Evolutionary conservation across 768 basidiomycete genomes (phyloP).

Genomic region (Amanita molliuscula): DNA sequence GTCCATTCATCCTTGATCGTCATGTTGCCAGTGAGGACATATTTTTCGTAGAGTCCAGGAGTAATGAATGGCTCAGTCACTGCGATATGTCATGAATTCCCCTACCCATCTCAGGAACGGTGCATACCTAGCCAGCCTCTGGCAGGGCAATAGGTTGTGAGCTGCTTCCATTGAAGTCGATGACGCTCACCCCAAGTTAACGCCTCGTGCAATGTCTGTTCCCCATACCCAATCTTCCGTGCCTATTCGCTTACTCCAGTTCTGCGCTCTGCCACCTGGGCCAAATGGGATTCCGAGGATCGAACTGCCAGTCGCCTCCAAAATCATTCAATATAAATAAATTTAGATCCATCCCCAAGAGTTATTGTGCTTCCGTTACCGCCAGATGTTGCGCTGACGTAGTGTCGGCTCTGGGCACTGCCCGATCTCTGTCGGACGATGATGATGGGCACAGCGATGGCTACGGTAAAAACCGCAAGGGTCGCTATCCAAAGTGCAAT

Average conservation of each 20-base stretch:
- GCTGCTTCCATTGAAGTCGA: constrained; percentile 6
- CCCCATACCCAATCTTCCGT: constrained; percentile 68
- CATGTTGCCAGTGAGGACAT: constrained; percentile 29
- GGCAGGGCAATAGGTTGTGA: constrained; percentile 20
- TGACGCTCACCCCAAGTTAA: constrained; percentile 41
- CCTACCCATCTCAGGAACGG: neutral
- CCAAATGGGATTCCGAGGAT: constrained; percentile 68
- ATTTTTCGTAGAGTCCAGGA: constrained; percentile 61
- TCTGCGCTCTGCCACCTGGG: constrained; percentile 64
- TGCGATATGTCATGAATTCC: constrained; percentile 5
- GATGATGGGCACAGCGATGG: constrained; percentile 28
- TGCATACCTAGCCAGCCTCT: constrained; percentile 36
- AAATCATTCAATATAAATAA: constrained; percentile 70
- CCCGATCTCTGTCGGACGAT: constrained; percentile 5
- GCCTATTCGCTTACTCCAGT: constrained; percentile 69
- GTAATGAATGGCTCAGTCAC: constrained; percentile 74
- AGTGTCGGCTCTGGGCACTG: neutral
- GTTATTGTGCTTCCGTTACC: constrained; percentile 57
- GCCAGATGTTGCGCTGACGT: constrained; percentile 30
- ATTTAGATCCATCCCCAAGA: constrained; percentile 66
- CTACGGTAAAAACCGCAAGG: constrained; percentile 25
- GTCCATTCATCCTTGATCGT: constrained; percentile 68
- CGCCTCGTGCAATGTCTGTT: constrained; percentile 42
- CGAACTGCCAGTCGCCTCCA: constrained; percentile 74
- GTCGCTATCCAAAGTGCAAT: constrained; percentile 18